Evolutionary conservation across 208 protist species (phyloP), one percentile per base, ranked within the genome.

Genomic region (Trypanosoma avium): DNA sequence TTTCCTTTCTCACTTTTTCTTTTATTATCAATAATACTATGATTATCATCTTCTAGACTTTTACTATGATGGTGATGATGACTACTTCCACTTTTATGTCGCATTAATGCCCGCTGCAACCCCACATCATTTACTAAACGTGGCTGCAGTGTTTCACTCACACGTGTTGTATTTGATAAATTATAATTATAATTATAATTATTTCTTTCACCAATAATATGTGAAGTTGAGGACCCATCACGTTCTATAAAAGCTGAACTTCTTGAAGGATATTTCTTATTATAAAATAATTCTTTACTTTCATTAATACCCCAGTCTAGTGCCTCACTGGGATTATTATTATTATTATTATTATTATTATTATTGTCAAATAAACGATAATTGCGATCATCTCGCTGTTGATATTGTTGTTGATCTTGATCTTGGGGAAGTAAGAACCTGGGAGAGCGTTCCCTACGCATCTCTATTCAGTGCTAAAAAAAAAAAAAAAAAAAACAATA

Each of bases 121-220:
- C 48, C 48, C 21, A 55, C 10, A 36, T 65, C 59, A 26, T 55
- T 56, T 21, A 65, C 35, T 2, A 42, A 15, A 1, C 21, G 45
- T 4, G 59, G 59, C n/a, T 46, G 59, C 33, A 65, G 33, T 12
- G 19, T 56, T 5, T 65, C 47, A 42, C 59, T 65, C n/a, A 65
- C 59, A 21, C 59, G 59, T 19, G 48, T 7, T 3, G 19, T 2
- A 29, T 3, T 27, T 26, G 46, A 29, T 50, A 13, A 19, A 13
- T 47, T n/a, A n/a, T n/a, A n/a, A n/a, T 38, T 10, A 10, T 38
- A 38, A 10, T 38, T 38, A 38, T 13, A 13, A 10, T 38, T 5
- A 38, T 38, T 10, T 38, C 33, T 38, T 10, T 38, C 33, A 38
- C n/a, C n/a, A n/a, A n/a, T n/a, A n/a, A n/a, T n/a, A n/a, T n/a